Evolutionary conservation across 495 filamentous ascomycete genomes (phyloP).

Genomic region (Cercophora newfieldiana): DNA sequence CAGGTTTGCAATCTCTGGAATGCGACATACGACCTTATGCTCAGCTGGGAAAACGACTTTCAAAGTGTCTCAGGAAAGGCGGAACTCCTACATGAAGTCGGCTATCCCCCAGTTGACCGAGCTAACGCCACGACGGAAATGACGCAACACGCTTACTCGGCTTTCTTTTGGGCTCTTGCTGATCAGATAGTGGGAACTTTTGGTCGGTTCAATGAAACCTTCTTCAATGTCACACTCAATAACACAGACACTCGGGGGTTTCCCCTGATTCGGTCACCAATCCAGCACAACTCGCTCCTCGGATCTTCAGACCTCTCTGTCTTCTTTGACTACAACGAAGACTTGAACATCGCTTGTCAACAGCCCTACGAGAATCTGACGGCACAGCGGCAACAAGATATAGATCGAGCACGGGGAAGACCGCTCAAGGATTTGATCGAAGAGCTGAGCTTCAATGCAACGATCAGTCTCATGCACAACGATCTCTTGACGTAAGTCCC

Average conservation of each 20-base stretch:
- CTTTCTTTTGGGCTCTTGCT: slow-evolving; percentile 13
- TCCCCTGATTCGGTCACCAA: slow-evolving; percentile 10
- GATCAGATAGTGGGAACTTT: slow-evolving; percentile 13
- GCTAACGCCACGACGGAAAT: background rate
- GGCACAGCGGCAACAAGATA: slow-evolving; percentile 7
- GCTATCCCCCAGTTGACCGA: slow-evolving; percentile 2
- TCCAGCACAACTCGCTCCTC: slow-evolving; percentile 15
- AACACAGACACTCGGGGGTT: too few relatives aligned
- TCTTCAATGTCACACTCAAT: background rate
- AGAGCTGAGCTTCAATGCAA: slow-evolving; percentile 15
- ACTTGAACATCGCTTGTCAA: slow-evolving; percentile 2
- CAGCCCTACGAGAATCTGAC: background rate
- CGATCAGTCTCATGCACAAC: slow-evolving; percentile 15
- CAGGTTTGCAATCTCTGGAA: slow-evolving; percentile 14
- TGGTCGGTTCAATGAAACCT: slow-evolving; percentile 2
- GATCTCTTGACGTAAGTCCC: slow-evolving; percentile 14
- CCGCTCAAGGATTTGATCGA: slow-evolving; percentile 4
- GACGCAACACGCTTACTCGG: slow-evolving; percentile 17
- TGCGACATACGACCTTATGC: slow-evolving; percentile 6
- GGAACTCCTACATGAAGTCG: background rate
- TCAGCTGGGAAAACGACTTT: slow-evolving; percentile 5
- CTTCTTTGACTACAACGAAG: slow-evolving; percentile 17
- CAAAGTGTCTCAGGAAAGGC: slow-evolving; percentile 1
- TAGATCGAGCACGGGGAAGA: background rate
- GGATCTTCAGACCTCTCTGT: slow-evolving; percentile 11